Percentiles rank a stretch among this genome's conserved stretches.
Evolutionary conservation across 2,329 filamentous ascomycete genomes (phyloP).

Genomic region (Cladosporium colombiae): DNA sequence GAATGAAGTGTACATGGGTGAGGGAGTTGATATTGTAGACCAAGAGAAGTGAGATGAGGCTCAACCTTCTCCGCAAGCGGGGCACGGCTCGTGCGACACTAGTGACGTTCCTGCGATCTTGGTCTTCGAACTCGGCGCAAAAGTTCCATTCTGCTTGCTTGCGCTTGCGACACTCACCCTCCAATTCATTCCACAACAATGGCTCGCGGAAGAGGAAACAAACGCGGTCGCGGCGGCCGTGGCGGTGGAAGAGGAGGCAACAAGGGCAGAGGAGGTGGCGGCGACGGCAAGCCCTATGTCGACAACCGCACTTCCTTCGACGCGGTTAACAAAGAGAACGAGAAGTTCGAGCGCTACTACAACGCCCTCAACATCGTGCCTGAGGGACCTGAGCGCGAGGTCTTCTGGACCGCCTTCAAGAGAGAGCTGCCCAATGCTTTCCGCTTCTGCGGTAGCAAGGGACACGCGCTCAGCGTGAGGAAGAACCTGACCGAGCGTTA

Average conservation of each 20-base stretch:
- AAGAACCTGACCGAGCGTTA: conserved; percentile 84
- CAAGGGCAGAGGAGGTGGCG: conserved; percentile 10
- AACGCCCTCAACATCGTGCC: conserved; percentile 73
- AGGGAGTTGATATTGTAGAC: background rate
- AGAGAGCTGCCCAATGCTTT: conserved; percentile 95
- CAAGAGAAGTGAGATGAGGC: background rate
- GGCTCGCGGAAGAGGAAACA: conserved; percentile 21
- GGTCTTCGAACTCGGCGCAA: conserved; percentile 16
- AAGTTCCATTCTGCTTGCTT: conserved; percentile 12
- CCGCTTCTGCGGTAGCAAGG: conserved; percentile 93
- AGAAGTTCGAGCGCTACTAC: conserved; percentile 85
- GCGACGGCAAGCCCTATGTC: conserved; percentile 13
- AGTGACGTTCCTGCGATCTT: conserved; percentile 14
- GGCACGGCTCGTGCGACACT: conserved; percentile 5
- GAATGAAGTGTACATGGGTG: background rate
- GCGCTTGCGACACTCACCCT: background rate
- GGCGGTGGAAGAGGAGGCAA: conserved; percentile 20
- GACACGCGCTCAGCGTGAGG: conserved; percentile 90
- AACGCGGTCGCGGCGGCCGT: conserved; percentile 19
- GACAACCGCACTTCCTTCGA: conserved; percentile 50
- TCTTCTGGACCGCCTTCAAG: conserved; percentile 82
- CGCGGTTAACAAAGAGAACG: conserved; percentile 75
- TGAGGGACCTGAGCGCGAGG: conserved; percentile 69
- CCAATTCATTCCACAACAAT: conserved; percentile 6
- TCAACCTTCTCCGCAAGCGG: background rate